phyloP scores from a whole-genome alignment of 306 rosid genomes.

The Casuarina cunninghamiana region DNA sequence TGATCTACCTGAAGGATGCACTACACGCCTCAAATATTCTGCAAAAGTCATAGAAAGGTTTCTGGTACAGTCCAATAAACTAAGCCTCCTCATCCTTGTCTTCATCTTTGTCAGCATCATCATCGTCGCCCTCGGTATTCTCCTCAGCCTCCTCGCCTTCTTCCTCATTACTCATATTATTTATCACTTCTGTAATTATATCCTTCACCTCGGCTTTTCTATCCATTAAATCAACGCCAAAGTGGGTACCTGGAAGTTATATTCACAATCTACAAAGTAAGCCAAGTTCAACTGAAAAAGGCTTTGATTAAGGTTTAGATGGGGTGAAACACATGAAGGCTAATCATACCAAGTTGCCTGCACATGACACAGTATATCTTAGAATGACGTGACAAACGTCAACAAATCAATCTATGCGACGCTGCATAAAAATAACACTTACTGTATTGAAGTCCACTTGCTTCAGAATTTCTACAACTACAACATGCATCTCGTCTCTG shows the following conservation, averaged over 20 bases:
- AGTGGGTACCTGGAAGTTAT: constrained; percentile 70
- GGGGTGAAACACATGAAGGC: not conserved
- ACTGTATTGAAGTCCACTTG: constrained; percentile 85
- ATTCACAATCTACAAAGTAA: constrained; percentile 25
- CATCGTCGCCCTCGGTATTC: constrained; percentile 48
- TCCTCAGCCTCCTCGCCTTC: constrained; percentile 64
- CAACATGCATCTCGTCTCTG: constrained; percentile 70
- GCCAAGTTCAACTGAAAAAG: constrained; percentile 16
- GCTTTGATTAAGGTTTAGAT: not conserved
- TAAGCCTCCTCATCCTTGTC: constrained; percentile 21
- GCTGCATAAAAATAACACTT: constrained; percentile 34
- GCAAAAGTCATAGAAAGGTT: constrained; percentile 34
- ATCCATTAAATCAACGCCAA: constrained; percentile 91
- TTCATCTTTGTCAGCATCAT: constrained; percentile 31
- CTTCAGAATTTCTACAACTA: constrained; percentile 84
- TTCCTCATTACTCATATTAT: constrained; percentile 86
- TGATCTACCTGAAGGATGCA: constrained; percentile 35
- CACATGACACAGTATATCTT: constrained; percentile 29
- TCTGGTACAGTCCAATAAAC: constrained; percentile 25
- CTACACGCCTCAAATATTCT: constrained; percentile 34
- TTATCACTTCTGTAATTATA: constrained; percentile 93
- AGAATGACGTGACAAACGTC: not conserved
- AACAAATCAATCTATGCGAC: not conserved
- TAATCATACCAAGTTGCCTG: constrained; percentile 92
- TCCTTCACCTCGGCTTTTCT: constrained; percentile 96